Conservation (phyloP, 1,139 yeast genomes). For the Yarrowia galli region DNA sequence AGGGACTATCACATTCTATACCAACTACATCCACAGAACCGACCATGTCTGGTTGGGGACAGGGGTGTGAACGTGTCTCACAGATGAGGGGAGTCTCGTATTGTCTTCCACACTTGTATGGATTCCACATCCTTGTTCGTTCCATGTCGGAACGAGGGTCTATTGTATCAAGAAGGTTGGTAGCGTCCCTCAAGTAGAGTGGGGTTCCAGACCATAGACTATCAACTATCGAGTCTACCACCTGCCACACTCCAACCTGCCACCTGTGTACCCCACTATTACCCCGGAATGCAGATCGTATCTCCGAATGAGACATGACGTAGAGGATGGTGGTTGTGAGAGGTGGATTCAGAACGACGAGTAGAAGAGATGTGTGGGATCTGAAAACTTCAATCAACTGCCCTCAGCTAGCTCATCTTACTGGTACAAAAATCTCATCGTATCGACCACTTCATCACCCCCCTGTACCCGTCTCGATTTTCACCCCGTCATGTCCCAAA, state of each 20-base stretch:
- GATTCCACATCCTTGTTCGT: not conserved
- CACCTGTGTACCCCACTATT: conserved; percentile 1
- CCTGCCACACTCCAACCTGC: not conserved
- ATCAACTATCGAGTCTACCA: not conserved
- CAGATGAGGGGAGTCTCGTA: conserved; percentile 20
- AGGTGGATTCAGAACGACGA: not conserved
- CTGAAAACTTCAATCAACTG: not conserved
- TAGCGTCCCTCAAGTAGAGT: conserved; percentile 7
- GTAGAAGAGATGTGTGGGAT: not conserved
- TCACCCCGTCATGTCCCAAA: not conserved
- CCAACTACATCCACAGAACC: too few species aligned
- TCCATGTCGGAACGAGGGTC: not conserved
- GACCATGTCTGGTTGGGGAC: conserved; percentile 25
- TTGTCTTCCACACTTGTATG: not conserved
- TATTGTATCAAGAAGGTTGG: not conserved
- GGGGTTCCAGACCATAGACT: not conserved
- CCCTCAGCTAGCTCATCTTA: not conserved
- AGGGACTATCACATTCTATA: not conserved
- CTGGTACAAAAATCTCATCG: not conserved
- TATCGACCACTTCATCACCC: not conserved
- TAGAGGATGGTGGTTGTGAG: not conserved
- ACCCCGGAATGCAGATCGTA: conserved; percentile 36
- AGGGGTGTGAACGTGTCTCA: conserved; percentile 18
- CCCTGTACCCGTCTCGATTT: not conserved
- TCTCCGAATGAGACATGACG: conserved; percentile 32